Base-by-base conservation (phyloP, 1,284 basidiomycete species). In the Ustilago crameri region DNA sequence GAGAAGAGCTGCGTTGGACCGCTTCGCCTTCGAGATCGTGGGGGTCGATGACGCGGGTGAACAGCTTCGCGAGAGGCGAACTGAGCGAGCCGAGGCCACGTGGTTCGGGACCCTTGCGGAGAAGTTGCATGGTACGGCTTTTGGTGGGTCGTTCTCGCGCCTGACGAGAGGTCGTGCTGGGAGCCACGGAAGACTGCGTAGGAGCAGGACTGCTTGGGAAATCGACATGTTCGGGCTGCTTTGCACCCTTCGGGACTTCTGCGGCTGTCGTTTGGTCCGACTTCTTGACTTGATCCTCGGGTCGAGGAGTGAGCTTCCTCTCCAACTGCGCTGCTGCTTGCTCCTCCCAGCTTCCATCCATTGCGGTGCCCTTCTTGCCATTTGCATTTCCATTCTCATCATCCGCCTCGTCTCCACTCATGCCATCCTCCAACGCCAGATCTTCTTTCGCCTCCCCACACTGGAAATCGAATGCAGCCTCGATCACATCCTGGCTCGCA, bases 11-110 rank as follows among this genome's bases (percentile, higher is more conserved):
- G 12, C 54, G 37, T 26, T 50, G 45, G 9, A 49, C 24, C 3
- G 24, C 38, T 15, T 38, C 32, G 8, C 49, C 32, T 4, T 54
- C 51, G 9, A 45, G 34, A 23, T 62, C 51, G 24, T n/a, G 24
- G 14, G 65, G 54, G 17, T 65, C 68, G n/a, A 56, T 38, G 8
- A 42, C 43, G 26, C 58, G 60, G 14, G 52, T 58, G 59, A 68
- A 73, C 14, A 73, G 49, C 17, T 60, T 73, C 44, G 69, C 69
- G 0, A 73, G 49, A 0, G 69, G 69, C 14, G 69, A 73, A 37
- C 37, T 61, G 42, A 72, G 57, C 9, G 68, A 72, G 17, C 68
- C 68, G 2, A 72, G 40, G 3, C 63, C 68, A 17, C 68, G 63
- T 8, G 69, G 51, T 44, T 64, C 69, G 18, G 47, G 59, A 26